Conservation (phyloP, 2,329 filamentous ascomycete species). For the Monilinia vaccinii-corymbosi region DNA sequence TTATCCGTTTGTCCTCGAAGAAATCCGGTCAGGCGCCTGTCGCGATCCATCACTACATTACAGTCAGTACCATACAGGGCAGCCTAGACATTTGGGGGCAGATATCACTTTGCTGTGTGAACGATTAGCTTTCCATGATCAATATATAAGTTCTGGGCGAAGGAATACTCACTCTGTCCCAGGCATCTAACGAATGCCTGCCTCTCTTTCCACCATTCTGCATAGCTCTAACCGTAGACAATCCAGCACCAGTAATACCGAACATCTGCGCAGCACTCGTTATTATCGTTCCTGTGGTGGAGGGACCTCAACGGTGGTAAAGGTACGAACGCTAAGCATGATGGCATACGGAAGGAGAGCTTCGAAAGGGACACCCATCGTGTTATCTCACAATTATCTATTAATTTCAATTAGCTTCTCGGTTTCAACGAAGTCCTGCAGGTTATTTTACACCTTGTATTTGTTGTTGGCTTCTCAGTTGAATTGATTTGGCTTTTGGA, state of each 20-base stretch:
- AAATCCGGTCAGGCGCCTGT: slow-evolving; percentile 33
- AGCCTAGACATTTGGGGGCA: neutral
- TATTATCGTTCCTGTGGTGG: neutral
- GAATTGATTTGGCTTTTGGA: slow-evolving; percentile 15
- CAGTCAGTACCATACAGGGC: slow-evolving; percentile 13
- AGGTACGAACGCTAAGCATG: slow-evolving; percentile 31
- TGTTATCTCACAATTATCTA: slow-evolving; percentile 21
- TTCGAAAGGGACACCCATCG: slow-evolving; percentile 36
- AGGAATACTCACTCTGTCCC: slow-evolving; percentile 32
- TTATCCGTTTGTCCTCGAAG: slow-evolving; percentile 33
- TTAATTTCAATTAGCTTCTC: slow-evolving; percentile 9
- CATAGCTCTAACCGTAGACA: slow-evolving; percentile 32
- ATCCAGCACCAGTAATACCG: slow-evolving; percentile 31
- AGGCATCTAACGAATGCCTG: slow-evolving; percentile 33
- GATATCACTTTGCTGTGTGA: slow-evolving; percentile 30
- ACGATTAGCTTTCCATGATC: slow-evolving; percentile 19
- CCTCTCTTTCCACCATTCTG: slow-evolving; percentile 34
- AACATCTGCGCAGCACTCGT: slow-evolving; percentile 32
- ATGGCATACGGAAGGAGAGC: slow-evolving; percentile 34
- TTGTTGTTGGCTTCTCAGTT: slow-evolving; percentile 15
- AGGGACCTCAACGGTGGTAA: neutral
- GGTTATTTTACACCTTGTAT: slow-evolving; percentile 14
- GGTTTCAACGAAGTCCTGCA: neutral
- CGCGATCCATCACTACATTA: slow-evolving; percentile 34
- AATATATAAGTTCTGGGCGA: neutral